Evolutionary conservation across 2,329 filamentous ascomycete genomes (phyloP).

Genomic region (Magnaporthales sp.): DNA sequence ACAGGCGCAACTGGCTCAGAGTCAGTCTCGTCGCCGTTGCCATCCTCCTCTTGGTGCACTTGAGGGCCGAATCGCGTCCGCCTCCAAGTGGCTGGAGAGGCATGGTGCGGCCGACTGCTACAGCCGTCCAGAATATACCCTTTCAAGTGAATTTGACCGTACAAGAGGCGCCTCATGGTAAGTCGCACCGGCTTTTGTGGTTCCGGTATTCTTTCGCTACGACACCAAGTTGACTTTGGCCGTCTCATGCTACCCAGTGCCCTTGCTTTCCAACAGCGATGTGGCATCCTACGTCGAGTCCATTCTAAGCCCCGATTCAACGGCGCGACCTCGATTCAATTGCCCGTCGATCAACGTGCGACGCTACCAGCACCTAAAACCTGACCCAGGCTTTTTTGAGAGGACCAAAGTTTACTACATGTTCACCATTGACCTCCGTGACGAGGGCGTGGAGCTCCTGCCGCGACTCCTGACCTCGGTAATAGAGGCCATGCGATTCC

Average conservation of each 20-base stretch:
- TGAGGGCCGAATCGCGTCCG: too few relatives aligned
- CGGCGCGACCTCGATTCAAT: conserved; percentile 9
- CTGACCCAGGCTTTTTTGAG: background rate
- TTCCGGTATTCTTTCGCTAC: background rate
- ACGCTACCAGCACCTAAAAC: conserved; percentile 11
- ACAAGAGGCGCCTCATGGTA: background rate
- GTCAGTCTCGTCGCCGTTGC: too few relatives aligned
- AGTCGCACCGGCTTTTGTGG: background rate
- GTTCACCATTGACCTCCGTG: conserved; percentile 43
- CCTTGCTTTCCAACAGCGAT: background rate
- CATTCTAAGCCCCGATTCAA: conserved; percentile 10
- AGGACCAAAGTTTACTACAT: conserved; percentile 25
- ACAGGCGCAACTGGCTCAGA: too few relatives aligned
- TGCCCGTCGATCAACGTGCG: conserved; percentile 5
- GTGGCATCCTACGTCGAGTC: conserved; percentile 9
- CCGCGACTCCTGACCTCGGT: conserved; percentile 43
- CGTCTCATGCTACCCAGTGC: background rate
- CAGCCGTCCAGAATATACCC: background rate
- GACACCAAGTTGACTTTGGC: background rate
- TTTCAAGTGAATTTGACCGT: background rate
- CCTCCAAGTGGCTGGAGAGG: too few relatives aligned
- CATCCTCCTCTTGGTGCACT: too few relatives aligned
- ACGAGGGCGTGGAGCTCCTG: conserved; percentile 31
- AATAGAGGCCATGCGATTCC: conserved; percentile 36
- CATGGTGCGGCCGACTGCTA: too few relatives aligned